These are phyloP conservation scores for Pistacia atlantica DNA, from an alignment of 345 rosid species.

Conservation along the genomic window DNA sequence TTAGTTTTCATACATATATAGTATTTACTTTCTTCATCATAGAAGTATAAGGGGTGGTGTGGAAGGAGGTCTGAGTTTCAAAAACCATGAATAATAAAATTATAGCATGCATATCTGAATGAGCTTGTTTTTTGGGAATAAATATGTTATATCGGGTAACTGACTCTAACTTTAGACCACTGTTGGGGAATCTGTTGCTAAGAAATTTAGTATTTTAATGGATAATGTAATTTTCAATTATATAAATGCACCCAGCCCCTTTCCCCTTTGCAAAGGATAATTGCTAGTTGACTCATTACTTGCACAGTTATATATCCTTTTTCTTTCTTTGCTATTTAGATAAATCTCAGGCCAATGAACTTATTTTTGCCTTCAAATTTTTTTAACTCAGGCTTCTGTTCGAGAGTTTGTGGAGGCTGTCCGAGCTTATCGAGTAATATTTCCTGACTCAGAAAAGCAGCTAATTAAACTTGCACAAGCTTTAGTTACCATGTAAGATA, in stretches of 20 bases:
- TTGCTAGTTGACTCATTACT: too few species aligned
- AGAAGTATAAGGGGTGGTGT: not conserved
- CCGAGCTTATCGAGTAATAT: constrained; percentile 87
- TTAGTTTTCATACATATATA: not conserved
- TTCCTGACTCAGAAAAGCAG: constrained; percentile 90
- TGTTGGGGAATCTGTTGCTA: not conserved
- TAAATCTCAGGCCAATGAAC: constrained; percentile 18
- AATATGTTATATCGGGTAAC: not conserved
- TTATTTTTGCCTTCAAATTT: constrained; percentile 14
- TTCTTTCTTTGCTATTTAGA: not conserved
- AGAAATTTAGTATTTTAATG: not conserved
- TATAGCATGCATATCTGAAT: not conserved
- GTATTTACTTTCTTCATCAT: not conserved
- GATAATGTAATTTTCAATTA: too few species aligned
- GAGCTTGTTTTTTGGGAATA: not conserved
- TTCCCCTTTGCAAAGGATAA: too few species aligned
- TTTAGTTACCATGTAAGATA: constrained; percentile 62
- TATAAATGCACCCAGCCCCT: too few species aligned
- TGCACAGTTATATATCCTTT: not conserved
- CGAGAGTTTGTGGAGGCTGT: constrained; percentile 89
- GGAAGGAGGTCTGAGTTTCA: not conserved
- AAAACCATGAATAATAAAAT: not conserved
- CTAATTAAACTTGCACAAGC: constrained; percentile 72
- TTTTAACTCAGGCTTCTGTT: constrained; percentile 64
- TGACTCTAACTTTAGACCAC: not conserved